Evolutionary conservation across 2,329 filamentous ascomycete species (phyloP), one percentile per base, ranked within the genome.

Genomic region (Diaporthe sp.): DNA sequence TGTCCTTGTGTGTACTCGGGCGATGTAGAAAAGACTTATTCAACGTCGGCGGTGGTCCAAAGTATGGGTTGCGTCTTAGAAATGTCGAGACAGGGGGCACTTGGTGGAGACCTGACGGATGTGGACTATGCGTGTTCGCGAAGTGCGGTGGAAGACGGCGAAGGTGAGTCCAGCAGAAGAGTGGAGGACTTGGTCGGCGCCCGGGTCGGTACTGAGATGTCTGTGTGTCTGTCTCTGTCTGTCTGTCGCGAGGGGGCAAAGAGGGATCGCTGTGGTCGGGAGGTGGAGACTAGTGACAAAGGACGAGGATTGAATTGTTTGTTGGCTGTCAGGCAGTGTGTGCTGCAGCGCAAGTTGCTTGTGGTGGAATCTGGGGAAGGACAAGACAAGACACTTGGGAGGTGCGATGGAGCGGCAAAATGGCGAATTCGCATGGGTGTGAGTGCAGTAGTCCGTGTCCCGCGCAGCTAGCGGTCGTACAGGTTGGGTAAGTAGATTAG

Each of bases 371-470:
- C 51, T 47, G 32, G 70, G 61, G 39, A 51, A 63, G 56, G 61
- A 59, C 42, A 25, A 55, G 56, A 47, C n/a, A 19, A 47, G n/a
- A 70, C 30, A 55, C 56, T 37, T 68, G 58, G 25, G 50, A 73
- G 71, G 53, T 74, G 74, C 70, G 72, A 75, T 75, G 74, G 59
- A 74, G 72, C 71, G 68, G 72, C 72, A 63, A 72, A 72, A 75
- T 75, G 74, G 74, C 74, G 74, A 75, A 55, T 72, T 72, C 68
- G 73, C 55, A 50, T 25, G 56, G 70, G 55, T 25, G 51, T 39
- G 44, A n/a, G 39, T 51, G 32, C 69, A 50, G 44, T 51, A 71
- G 47, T 27, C 55, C 42, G 22, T 25, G 56, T 30, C 51, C 25
- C 35, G 5, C 22, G 22, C n/a, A 15, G 30, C 30, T 13, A 12